Percentiles rank a stretch among this genome's conserved stretches.
Conservation (phyloP, 176 grass and related monocot genomes). For the Panicum miliaceum region DNA sequence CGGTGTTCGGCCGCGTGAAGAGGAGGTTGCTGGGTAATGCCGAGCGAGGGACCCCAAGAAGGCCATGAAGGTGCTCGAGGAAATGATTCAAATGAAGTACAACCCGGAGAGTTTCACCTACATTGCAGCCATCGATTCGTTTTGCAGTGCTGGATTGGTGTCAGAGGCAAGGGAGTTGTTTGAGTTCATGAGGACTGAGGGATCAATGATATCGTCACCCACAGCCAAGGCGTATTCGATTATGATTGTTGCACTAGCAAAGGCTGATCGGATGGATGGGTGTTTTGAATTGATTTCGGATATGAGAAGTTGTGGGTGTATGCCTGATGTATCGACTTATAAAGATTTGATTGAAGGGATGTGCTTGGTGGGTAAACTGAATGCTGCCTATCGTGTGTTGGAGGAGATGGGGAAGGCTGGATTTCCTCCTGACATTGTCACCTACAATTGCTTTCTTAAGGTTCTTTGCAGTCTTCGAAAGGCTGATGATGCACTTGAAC, state of each 20-base stretch:
- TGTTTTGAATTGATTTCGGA: slow-evolving; percentile 79
- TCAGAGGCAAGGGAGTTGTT: slow-evolving; percentile 82
- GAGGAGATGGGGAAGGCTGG: slow-evolving; percentile 86
- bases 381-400: slow-evolving; percentile 75
- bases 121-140: slow-evolving; percentile 84
- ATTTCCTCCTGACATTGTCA: slow-evolving; percentile 90
- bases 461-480: slow-evolving; percentile 84
- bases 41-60: slow-evolving; percentile 67
- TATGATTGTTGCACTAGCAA: slow-evolving; percentile 83
- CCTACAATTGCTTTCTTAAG: slow-evolving; percentile 94
- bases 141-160: slow-evolving; percentile 75
- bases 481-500: slow-evolving; percentile 57
- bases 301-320: slow-evolving; percentile 80
- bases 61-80: slow-evolving; percentile 91
- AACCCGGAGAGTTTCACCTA: slow-evolving; percentile 89
- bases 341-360: slow-evolving; percentile 96
- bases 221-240: slow-evolving; percentile 78
- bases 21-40: slow-evolving; percentile 69
- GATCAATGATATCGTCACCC: slow-evolving; percentile 74
- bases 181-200: slow-evolving; percentile 88
- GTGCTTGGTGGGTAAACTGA: slow-evolving; percentile 69
- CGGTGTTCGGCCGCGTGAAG: slow-evolving; percentile 70
- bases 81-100: slow-evolving; percentile 75
- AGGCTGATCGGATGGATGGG: slow-evolving; percentile 67
- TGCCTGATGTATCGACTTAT: slow-evolving; percentile 87